phyloP scores from a whole-genome alignment of 2,329 filamentous ascomycete species.

The Phyllosticta citriasiana region DNA sequence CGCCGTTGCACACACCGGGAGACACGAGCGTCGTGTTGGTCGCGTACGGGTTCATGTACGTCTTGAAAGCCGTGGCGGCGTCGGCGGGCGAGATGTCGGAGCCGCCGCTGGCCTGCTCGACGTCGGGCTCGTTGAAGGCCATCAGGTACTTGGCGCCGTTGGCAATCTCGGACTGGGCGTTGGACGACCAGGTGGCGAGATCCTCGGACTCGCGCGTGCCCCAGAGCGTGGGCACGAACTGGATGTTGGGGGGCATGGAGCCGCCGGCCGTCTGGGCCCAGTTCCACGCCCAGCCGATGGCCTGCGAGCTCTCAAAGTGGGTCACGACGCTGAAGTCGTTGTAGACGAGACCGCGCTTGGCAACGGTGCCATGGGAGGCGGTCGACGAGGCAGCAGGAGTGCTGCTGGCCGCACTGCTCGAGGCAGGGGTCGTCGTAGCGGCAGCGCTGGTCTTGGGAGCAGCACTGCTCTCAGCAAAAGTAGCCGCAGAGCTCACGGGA shows the following conservation, averaged over 20 bases:
- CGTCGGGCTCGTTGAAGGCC: constrained; percentile 65
- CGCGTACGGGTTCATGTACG: constrained; percentile 47
- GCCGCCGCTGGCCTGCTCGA: constrained; percentile 45
- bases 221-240: constrained; percentile 59
- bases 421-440: constrained; percentile 14
- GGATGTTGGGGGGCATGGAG: constrained; percentile 31
- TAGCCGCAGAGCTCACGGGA: constrained; percentile 5
- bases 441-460: constrained; percentile 1
- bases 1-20: constrained; percentile 54
- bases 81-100: constrained; percentile 44
- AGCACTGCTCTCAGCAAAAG: not conserved
- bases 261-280: constrained; percentile 43
- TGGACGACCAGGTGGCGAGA: constrained; percentile 40
- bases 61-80: constrained; percentile 45
- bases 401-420: constrained; percentile 13
- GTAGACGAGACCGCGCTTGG: constrained; percentile 55
- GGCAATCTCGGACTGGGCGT: constrained; percentile 43
- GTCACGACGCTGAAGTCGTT: constrained; percentile 43
- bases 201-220: constrained; percentile 34
- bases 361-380: constrained; percentile 14
- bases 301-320: constrained; percentile 33
- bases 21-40: constrained; percentile 46
- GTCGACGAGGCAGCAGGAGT: constrained; percentile 12
- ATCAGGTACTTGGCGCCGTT: constrained; percentile 49
- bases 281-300: constrained; percentile 53